Evolutionary conservation across 495 filamentous ascomycete genomes (phyloP), one percentile per base, ranked within the genome.

Genomic region (Hypoxylon rickii): DNA sequence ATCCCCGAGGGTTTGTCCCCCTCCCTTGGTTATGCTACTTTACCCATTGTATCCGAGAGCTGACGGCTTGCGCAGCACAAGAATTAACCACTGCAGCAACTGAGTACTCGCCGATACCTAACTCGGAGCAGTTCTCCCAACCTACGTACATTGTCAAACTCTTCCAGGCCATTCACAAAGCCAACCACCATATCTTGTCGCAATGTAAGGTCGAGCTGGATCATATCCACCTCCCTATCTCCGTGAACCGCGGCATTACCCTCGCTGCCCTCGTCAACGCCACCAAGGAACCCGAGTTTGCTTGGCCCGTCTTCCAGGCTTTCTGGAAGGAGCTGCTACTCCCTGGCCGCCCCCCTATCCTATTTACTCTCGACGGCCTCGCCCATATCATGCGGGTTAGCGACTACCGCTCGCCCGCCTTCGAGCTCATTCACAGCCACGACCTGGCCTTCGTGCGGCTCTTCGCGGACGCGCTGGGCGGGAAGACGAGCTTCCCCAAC

Each of bases 221-320:
- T 24, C 88, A 92, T 68, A 64, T 74, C 33, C 81, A 83, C 55
- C 84, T 85, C 39, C 73, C 81, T 3, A 73, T 81, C 15, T 65
- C 82, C 39, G 69, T 81, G 4, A 77, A 80, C 61, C 69, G 80
- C 33, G 82, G 79, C 58, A 83, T 82, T 60, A 81, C 85, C 3
- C 82, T 97, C 4, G 73, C 80, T 49, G 77, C 82, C 39, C 84
- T 97, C 49, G 79, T 80, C 68, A 81, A 81, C 56, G 72, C 86
- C 15, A 93, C 90, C 53, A 80, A 81, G 55, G 92, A 96, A 54
- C 78, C 87, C 16, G 85, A 89, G 39, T 69, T 85, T 67, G 83
- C 92, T 33, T 92, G 87, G 86, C 76, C 86, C 17, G 81, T 94
- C 38, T 96, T 96, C 78, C 81, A 85, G 61, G 85, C 88, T 8